Percentiles rank a stretch among this genome's conserved stretches.
Evolutionary conservation across 78 protist genomes (phyloP).

Genomic region (Dictyostelium intermedium): DNA sequence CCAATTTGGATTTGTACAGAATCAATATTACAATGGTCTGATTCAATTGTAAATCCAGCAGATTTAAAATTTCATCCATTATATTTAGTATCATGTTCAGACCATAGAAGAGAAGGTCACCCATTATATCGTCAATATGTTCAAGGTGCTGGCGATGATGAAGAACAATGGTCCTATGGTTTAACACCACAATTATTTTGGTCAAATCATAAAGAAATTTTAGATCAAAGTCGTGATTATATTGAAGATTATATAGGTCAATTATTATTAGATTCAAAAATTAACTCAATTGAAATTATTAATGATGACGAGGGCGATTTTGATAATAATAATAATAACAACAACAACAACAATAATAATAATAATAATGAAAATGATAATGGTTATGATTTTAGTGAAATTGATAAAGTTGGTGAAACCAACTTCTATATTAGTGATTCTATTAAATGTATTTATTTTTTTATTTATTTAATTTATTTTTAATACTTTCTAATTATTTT

Average conservation of each 20-base stretch:
- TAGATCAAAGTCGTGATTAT: constrained; percentile 9
- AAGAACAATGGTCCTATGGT: constrained; percentile 62
- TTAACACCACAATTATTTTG: constrained; percentile 63
- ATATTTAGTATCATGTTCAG: constrained; percentile 51
- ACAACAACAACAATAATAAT: neutral
- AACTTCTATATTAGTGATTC: neutral
- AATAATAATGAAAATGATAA: too few relatives aligned
- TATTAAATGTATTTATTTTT: neutral
- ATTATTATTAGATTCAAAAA: constrained; percentile 4
- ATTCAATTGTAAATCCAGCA: neutral
- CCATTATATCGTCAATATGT: constrained; percentile 43
- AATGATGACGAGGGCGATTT: neutral
- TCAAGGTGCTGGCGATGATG: constrained; percentile 86
- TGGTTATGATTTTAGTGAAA: neutral
- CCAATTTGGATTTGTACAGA: constrained; percentile 54
- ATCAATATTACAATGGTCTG: neutral
- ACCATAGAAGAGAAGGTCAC: constrained; percentile 20
- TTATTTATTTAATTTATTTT: neutral
- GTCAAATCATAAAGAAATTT: constrained; percentile 11
- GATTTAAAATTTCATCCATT: constrained; percentile 12
- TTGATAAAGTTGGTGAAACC: neutral
- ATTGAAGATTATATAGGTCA: neutral
- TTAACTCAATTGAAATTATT: neutral
- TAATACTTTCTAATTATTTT: neutral
- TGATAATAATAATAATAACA: neutral